Conservation (phyloP, 768 basidiomycete genomes). For the Boletus rubroflammeus region DNA sequence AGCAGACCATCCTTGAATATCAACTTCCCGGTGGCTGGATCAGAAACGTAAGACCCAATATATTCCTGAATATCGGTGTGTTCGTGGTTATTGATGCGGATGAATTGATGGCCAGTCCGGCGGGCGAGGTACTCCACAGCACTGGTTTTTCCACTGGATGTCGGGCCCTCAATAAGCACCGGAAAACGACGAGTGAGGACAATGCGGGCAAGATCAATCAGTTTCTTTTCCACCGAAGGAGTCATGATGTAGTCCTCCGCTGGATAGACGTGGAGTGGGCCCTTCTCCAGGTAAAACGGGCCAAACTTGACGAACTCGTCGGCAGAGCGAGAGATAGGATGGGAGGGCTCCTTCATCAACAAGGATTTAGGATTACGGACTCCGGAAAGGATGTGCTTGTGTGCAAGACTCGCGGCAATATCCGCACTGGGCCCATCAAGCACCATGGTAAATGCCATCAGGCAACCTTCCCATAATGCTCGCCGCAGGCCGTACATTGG, state of each 20-base stretch:
- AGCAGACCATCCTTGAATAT: constrained; percentile 93
- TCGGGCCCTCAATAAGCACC: constrained; percentile 95
- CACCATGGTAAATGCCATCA: constrained; percentile 98
- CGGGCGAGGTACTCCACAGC: constrained; percentile 94
- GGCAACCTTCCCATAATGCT: constrained; percentile 91
- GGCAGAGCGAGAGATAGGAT: constrained; percentile 42
- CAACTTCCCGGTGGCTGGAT: constrained; percentile 88
- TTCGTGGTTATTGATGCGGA: constrained; percentile 99
- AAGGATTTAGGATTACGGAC: constrained; percentile 79
- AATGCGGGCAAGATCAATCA: constrained; percentile 92
- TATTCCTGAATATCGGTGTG: constrained; percentile 99
- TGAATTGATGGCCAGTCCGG: constrained; percentile 89
- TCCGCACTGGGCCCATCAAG: constrained; percentile 71
- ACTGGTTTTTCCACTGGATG: constrained; percentile 96
- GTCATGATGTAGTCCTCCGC: constrained; percentile 90
- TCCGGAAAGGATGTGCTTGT: constrained; percentile 72
- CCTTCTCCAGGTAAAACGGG: constrained; percentile 85
- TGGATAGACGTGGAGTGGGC: constrained; percentile 58
- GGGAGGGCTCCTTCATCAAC: constrained; percentile 62
- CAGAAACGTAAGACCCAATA: constrained; percentile 93
- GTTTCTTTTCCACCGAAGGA: constrained; percentile 89
- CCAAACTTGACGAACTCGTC: constrained; percentile 79
- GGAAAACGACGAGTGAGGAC: constrained; percentile 87
- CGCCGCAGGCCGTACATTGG: constrained; percentile 75
- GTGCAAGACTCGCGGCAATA: constrained; percentile 63